Evolutionary conservation across 768 basidiomycete genomes (phyloP).

Genomic region (Boletus rex-veris): DNA sequence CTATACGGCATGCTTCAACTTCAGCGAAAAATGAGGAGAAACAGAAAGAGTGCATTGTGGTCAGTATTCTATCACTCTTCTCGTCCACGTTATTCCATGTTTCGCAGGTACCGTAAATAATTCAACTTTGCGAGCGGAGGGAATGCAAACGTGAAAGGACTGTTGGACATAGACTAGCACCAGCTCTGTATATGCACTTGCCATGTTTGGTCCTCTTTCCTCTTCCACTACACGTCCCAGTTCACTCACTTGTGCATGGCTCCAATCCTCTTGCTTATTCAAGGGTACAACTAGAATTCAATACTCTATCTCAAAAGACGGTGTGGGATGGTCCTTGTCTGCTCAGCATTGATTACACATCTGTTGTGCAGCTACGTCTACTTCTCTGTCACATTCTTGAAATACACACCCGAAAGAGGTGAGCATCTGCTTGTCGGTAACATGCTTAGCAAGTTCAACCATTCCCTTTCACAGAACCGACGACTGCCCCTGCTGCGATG

Average conservation of each 20-base stretch:
- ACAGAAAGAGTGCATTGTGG: slow-evolving; percentile 86
- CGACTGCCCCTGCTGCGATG: too few relatives aligned
- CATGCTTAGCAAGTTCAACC: background rate
- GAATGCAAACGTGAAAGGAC: slow-evolving; percentile 4
- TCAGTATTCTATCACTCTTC: slow-evolving; percentile 31
- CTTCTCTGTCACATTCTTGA: too few relatives aligned
- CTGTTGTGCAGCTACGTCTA: too few relatives aligned
- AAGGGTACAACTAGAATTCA: background rate
- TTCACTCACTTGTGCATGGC: slow-evolving; percentile 1
- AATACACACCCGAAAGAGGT: background rate
- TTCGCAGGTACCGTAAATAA: slow-evolving; percentile 29
- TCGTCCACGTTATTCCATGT: background rate
- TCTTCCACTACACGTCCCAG: background rate
- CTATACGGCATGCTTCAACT: slow-evolving; percentile 96
- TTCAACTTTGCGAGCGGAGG: background rate
- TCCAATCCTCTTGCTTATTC: background rate
- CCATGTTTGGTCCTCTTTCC: slow-evolving; percentile 7
- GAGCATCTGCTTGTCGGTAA: background rate
- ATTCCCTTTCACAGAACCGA: too few relatives aligned
- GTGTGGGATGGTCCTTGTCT: background rate
- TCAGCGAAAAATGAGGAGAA: slow-evolving; percentile 92
- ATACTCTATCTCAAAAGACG: background rate
- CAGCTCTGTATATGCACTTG: slow-evolving; percentile 18
- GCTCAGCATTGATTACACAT: too few relatives aligned
- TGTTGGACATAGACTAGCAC: slow-evolving; percentile 24